Evolutionary conservation across 148 eudicot species (phyloP), one percentile per base, ranked within the genome.

Genomic region (Chenopodium suecicum): DNA sequence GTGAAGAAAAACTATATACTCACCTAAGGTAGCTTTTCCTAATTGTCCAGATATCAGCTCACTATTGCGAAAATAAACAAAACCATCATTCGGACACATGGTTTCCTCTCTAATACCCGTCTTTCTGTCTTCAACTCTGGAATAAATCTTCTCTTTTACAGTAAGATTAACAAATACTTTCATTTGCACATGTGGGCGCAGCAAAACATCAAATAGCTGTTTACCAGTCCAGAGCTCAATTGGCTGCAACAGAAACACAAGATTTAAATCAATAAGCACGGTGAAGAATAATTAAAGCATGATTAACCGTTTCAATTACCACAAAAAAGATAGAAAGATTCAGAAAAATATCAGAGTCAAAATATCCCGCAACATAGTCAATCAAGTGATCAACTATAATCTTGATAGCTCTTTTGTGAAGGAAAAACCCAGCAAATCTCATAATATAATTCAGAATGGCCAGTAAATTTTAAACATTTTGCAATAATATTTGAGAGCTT

Each of bases 161-260:
- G 91, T 89, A 60, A 93, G 91, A 88, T 91, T 95, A 76, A 95
- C 82, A 81, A 88, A 95, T 80, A 95, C 97, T 82, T 86, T 90
- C 89, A 91, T 86, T 73, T 83, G 84, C 23, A 95, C 90, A 88
- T 88, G 67, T 32, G 98, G 94, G 22, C 96, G 95, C 87, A 95
- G 71, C 41, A 95, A 89, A 70, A 95, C 91, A 90, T 81, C 86
- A 78, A 94, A 89, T 68, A 95, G 80, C 48, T 95, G 98, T 86
- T 95, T 95, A 73, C 98, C 98, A 25, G 98, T 95, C 98, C 98
- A 95, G n/a, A 95, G 95, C 88, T 95, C 97, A 80, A 91, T 78
- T 20, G 98, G 98, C 98, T 93, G 92, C 90, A 88, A 32, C 54
- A 85, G 68, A 85, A 34, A 8, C 73, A 34, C 23, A 83, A 67